Evolutionary conservation across 768 basidiomycete species (phyloP).

Genomic region (Collybia mongolica): DNA sequence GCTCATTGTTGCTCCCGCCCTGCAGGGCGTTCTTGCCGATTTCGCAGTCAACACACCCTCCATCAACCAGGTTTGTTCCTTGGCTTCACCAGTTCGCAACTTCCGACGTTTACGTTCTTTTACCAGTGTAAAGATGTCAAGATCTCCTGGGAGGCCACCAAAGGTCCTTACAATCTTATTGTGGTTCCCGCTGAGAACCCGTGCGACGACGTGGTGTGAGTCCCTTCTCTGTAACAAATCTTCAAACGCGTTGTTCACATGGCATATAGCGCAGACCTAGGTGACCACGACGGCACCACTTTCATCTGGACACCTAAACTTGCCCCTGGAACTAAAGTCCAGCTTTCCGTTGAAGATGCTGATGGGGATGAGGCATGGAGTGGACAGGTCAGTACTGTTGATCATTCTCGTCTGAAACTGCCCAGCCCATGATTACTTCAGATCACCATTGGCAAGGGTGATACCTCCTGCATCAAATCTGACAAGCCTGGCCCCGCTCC

Average conservation of each 20-base stretch:
- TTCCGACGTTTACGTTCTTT: slow-evolving; percentile 4
- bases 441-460: slow-evolving; percentile 39
- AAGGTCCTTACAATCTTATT: slow-evolving; percentile 57
- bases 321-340: slow-evolving; percentile 44
- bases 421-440: slow-evolving; percentile 15
- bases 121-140: slow-evolving; percentile 50
- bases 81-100: background rate
- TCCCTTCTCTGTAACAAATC: slow-evolving; percentile 7
- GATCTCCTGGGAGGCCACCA: slow-evolving; percentile 50
- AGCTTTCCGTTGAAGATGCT: slow-evolving; percentile 54
- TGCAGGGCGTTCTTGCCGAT: slow-evolving; percentile 50
- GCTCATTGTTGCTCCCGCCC: slow-evolving; percentile 60
- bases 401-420: slow-evolving; percentile 9
- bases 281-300: slow-evolving; percentile 45
- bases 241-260: slow-evolving; percentile 4
- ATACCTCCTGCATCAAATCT: slow-evolving; percentile 34
- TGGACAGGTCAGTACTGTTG: slow-evolving; percentile 41
- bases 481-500: slow-evolving; percentile 10
- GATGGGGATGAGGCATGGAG: slow-evolving; percentile 67
- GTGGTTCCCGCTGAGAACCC: slow-evolving; percentile 49
- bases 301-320: slow-evolving; percentile 46
- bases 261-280: slow-evolving; percentile 53
- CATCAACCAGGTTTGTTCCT: slow-evolving; percentile 50
- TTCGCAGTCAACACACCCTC: slow-evolving; percentile 52
- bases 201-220: slow-evolving; percentile 64